Evolutionary conservation across 169 alveolate genomes (phyloP), one percentile per base, ranked within the genome.

Genomic region (Fabrea salina): DNA sequence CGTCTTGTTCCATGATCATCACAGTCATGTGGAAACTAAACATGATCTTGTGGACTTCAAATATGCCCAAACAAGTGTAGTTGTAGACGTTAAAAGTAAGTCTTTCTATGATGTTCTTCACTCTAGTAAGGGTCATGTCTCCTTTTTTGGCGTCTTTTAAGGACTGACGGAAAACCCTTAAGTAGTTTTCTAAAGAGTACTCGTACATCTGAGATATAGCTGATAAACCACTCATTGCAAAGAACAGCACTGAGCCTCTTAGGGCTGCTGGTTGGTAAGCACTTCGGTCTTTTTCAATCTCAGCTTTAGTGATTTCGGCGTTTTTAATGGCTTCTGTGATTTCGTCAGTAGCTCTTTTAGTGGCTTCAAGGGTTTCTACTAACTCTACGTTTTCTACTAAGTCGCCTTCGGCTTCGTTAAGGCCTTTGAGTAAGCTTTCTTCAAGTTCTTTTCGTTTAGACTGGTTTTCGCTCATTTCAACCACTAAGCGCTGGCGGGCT

Each of bases 21-120:
- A 95, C 89, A 25, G 98, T 93, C 98, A 97, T 94, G 82, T 97
- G 94, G 96, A 97, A 96, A 30, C 97, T 84, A 90, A 93, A 96
- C 93, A 95, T 92, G 64, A 97, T 91, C 77, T 94, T 93, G 84
- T 97, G 98, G 54, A 86, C 88, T 53, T 95, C 98, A 80, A 96
- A 95, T 33, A 97, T 91, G 33, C 97, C 97, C 80, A 96, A 86
- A 79, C 97, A 95, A 67, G 96, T 93, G 86, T 92, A 96, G 75
- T 96, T 97, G 75, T 94, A 96, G n/a, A 94, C 93, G 54, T 89
- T 83, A 72, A 93, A 93, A 0, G 99, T 97, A 50, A 95, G 85
- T 84, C 93, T 96, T 67, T 94, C 97, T 56, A 88, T 92, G 39
- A 96, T 91, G 75, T 95, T 95, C 82, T 96, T 95, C 47, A 96